Evolutionary conservation across 2,329 filamentous ascomycete species (phyloP).

Genomic region (Coniochaeta sp.): DNA sequence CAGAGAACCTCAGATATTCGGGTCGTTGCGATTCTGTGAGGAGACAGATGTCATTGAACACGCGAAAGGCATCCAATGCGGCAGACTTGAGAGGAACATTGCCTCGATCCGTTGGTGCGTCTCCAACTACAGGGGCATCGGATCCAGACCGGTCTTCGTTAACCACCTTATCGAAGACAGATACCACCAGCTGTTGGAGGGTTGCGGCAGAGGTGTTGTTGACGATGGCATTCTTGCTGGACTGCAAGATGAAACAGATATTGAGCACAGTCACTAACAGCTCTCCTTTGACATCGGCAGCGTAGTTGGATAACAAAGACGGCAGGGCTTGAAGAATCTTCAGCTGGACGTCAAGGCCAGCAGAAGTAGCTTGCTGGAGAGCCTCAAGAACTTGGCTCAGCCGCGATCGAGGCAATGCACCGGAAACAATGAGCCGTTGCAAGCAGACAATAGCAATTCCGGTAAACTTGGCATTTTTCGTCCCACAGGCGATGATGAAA

Average conservation of each 20-base stretch:
- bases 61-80: conserved; percentile 77
- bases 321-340: conserved; percentile 93
- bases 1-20: conserved; percentile 72
- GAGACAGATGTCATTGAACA: conserved; percentile 84
- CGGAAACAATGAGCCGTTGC: conserved; percentile 77
- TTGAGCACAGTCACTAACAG: conserved; percentile 76
- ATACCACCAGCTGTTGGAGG: conserved; percentile 84
- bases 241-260: conserved; percentile 86
- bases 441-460: conserved; percentile 82
- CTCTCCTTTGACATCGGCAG: conserved; percentile 70
- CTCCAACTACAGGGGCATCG: conserved; percentile 53
- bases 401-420: conserved; percentile 70
- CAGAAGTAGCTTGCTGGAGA: conserved; percentile 75
- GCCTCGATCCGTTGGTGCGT: conserved; percentile 60
- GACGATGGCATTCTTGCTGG: conserved; percentile 86
- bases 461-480: conserved; percentile 85
- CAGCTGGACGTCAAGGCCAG: conserved; percentile 81
- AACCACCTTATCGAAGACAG: conserved; percentile 86
- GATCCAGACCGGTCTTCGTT: conserved; percentile 60
- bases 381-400: conserved; percentile 84
- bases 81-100: conserved; percentile 63
- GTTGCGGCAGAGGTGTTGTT: conserved; percentile 97
- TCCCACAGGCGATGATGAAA: conserved; percentile 87
- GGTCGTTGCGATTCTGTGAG: conserved; percentile 79
- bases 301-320: conserved; percentile 84